A percentile compares a stretch with the other conserved stretches of the same genome.
Evolutionary conservation across 2,329 filamentous ascomycete species (phyloP).

Genomic region (Trichoderma aggressivum): DNA sequence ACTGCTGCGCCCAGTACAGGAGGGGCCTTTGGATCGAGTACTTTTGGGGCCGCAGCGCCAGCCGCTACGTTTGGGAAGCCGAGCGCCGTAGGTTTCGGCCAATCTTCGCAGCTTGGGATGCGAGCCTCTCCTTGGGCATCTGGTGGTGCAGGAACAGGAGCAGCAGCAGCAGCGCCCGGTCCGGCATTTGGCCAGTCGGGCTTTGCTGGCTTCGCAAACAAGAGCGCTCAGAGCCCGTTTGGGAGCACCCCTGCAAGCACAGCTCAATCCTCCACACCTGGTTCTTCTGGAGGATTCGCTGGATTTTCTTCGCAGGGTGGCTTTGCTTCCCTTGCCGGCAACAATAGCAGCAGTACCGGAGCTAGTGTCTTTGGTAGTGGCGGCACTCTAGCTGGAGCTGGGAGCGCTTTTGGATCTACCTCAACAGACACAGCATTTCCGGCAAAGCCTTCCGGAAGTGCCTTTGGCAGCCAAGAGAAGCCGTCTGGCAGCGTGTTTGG

Average conservation of each 20-base stretch:
- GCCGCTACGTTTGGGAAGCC: slow-evolving; percentile 50
- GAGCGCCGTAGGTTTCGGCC: slow-evolving; percentile 50
- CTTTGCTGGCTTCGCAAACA: slow-evolving; percentile 43
- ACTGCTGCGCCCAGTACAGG: slow-evolving; percentile 31
- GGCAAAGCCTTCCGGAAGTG: slow-evolving; percentile 42
- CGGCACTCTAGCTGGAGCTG: slow-evolving; percentile 34
- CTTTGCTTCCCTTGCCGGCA: slow-evolving; percentile 48
- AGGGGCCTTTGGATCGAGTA: slow-evolving; percentile 43
- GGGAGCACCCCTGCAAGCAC: slow-evolving; percentile 29
- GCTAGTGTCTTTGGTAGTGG: slow-evolving; percentile 37
- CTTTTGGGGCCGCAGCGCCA: slow-evolving; percentile 41
- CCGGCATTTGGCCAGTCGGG: slow-evolving; percentile 55
- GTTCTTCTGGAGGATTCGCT: slow-evolving; percentile 49
- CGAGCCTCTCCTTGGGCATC: slow-evolving; percentile 54
- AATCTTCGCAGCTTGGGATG: slow-evolving; percentile 46
- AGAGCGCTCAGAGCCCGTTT: slow-evolving; percentile 37
- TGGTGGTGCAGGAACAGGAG: slow-evolving; percentile 21
- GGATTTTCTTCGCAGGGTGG: slow-evolving; percentile 53
- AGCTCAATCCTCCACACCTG: slow-evolving; percentile 30
- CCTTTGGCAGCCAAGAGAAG: slow-evolving; percentile 55
- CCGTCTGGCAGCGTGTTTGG: slow-evolving; percentile 40
- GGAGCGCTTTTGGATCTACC: slow-evolving; percentile 31
- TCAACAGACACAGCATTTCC: slow-evolving; percentile 38
- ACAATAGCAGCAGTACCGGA: slow-evolving; percentile 33
- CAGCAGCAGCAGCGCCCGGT: neutral